Percentiles rank a stretch among this genome's conserved stretches.
These are phyloP conservation scores for Aegilops tauschii DNA, from an alignment of 176 grass and related monocot genomes.

Conservation along the genomic window DNA sequence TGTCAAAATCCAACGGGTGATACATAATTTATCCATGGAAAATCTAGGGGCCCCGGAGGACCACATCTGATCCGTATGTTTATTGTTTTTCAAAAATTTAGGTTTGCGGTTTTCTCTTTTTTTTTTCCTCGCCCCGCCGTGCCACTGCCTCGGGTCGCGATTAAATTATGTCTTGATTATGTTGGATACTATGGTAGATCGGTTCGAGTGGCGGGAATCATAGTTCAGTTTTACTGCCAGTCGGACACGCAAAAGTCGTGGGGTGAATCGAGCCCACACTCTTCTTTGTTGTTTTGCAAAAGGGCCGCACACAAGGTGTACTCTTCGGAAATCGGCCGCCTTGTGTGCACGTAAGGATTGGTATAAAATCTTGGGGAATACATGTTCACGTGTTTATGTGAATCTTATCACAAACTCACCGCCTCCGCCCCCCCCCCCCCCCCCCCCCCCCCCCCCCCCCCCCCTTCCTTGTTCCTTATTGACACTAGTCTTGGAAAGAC, in stretches of 20 bases:
- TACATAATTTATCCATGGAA: neutral
- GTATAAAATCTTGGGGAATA: too few species aligned
- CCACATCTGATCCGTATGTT: neutral
- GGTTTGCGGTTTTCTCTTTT: neutral
- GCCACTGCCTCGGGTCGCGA: neutral
- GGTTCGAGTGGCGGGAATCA: neutral
- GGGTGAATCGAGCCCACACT: too few species aligned
- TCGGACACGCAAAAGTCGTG: neutral
- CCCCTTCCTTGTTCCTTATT: neutral
- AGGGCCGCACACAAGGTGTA: too few species aligned
- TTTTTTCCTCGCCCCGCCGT: accelerated
- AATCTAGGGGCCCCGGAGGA: neutral
- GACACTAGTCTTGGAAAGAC: neutral
- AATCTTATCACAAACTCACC: too few species aligned
- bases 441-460: too few species aligned
- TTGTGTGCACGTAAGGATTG: too few species aligned
- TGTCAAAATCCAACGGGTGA: neutral
- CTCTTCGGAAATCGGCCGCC: accelerated
- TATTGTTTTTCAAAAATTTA: too few species aligned
- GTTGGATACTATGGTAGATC: neutral
- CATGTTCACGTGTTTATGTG: too few species aligned
- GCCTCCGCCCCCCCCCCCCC: too few species aligned
- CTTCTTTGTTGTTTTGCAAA: neutral
- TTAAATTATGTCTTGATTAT: neutral
- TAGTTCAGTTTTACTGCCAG: neutral